Evolutionary conservation across 768 basidiomycete genomes (phyloP).

Genomic region (Mycena venus): DNA sequence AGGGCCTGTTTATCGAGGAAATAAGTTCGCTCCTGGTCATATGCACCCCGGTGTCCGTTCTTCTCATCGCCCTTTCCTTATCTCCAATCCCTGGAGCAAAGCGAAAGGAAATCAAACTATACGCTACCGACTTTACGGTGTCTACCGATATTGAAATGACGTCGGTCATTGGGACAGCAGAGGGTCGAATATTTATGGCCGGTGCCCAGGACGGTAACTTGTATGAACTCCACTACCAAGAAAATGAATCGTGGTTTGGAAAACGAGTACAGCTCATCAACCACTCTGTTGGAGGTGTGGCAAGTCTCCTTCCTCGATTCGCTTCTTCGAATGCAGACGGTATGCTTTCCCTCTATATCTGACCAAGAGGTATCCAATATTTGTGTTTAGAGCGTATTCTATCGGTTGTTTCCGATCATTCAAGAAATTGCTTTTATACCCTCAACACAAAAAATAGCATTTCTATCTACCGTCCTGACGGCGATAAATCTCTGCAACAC

Average conservation of each 20-base stretch:
- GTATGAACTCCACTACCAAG: constrained; percentile 94
- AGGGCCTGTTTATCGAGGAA: constrained; percentile 91
- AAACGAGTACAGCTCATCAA: constrained; percentile 89
- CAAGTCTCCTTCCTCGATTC: constrained; percentile 85
- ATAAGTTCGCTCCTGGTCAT: constrained; percentile 91
- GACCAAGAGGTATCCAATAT: constrained; percentile 18
- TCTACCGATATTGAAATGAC: constrained; percentile 88
- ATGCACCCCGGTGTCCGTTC: constrained; percentile 86
- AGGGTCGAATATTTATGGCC: constrained; percentile 93
- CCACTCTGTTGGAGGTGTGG: constrained; percentile 84
- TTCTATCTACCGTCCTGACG: constrained; percentile 72
- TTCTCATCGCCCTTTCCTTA: constrained; percentile 86
- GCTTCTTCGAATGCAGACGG: constrained; percentile 75
- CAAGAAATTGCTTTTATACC: constrained; percentile 83
- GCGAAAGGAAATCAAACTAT: constrained; percentile 85
- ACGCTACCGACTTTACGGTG: constrained; percentile 88
- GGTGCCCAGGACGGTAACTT: constrained; percentile 88
- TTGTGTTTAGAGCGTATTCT: constrained; percentile 74
- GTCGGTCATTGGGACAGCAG: constrained; percentile 81
- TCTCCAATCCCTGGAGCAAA: constrained; percentile 58
- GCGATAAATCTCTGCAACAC: constrained; percentile 77
- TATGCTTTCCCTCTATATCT: constrained; percentile 49
- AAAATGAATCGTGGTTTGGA: constrained; percentile 92
- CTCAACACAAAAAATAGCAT: constrained; percentile 76
- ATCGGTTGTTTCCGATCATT: constrained; percentile 73